Evolutionary conservation across 2,329 filamentous ascomycete genomes (phyloP), one percentile per base, ranked within the genome.

Genomic region (Arthrobotrys conoides): DNA sequence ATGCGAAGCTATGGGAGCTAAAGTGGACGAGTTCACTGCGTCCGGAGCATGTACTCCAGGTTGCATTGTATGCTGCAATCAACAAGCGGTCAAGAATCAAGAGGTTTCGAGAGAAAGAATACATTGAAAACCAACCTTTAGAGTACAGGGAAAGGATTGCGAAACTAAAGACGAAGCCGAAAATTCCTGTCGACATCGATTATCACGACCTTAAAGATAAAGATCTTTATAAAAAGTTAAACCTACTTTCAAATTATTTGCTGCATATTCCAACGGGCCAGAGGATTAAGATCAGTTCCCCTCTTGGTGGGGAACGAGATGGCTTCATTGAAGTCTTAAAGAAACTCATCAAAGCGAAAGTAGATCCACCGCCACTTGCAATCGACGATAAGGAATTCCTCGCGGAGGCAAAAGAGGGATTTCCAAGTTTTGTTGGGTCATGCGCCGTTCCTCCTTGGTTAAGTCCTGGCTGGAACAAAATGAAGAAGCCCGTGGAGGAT

Each of bases 381-480:
- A 78, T 78, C 38, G 69, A 46, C 44, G 64, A 72, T 63, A 65
- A 69, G 41, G 33, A 49, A 18, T 78, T 78, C 24, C 38, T 78
- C 1, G 68, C 48, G 41, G 75, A 78, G 48, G 75, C 75, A 48
- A 78, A 78, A 46, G 16, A 48, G n/a, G 75, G 75, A 1, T 78
- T 78, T 24, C 75, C 68, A 22, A 78, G 75, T n/a, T 57, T 72
- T 33, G 75, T 78, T 22, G 75, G 75, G 8, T 61, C 46, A 41
- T 78, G 75, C 46, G 69, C 75, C 5, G 75, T 78, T 12, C 75
- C 75, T 27, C 53, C 63, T 64, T 78, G 75, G 75, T 24, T 78
- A 36, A 71, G 75, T 44, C 24, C n/a, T 27, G 44, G 59, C 14
- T 71, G 59, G 59, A 61, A 41, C 16, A 41, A 67, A 18, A 53